Conservation (phyloP, 495 filamentous ascomycete genomes). For the Penicillium paxilli region DNA sequence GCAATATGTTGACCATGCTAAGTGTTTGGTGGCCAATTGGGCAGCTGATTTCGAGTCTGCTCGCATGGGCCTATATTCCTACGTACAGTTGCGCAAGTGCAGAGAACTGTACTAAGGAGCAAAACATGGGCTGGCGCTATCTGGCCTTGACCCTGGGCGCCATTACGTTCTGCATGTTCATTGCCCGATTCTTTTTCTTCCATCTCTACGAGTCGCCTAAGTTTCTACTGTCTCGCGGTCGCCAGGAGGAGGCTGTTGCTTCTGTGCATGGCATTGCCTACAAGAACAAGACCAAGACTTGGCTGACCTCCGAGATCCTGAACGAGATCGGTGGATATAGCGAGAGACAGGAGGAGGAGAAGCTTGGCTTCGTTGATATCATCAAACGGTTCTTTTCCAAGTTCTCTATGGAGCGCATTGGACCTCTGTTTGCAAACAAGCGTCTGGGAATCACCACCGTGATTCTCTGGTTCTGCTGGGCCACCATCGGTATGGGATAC, state of each 20-base stretch:
- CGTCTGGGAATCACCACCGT: constrained; percentile 47
- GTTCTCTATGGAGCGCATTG: constrained; percentile 55
- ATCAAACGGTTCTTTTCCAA: constrained; percentile 53
- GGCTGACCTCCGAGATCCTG: constrained; percentile 53
- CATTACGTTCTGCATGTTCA: constrained; percentile 68
- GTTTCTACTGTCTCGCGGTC: constrained; percentile 69
- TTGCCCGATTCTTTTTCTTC: constrained; percentile 73
- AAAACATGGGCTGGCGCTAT: constrained; percentile 86
- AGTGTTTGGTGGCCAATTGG: constrained; percentile 63
- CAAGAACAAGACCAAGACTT: constrained; percentile 52
- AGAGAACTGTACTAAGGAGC: constrained; percentile 52
- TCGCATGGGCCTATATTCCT: constrained; percentile 60
- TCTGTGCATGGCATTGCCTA: constrained; percentile 63
- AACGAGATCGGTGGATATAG: constrained; percentile 53
- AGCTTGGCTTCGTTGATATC: constrained; percentile 44
- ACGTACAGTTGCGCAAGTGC: constrained; percentile 48
- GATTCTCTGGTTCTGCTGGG: constrained; percentile 58
- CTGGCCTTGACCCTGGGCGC: constrained; percentile 69
- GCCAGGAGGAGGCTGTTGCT: constrained; percentile 70
- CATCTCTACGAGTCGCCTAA: constrained; percentile 82
- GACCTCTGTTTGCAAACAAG: constrained; percentile 53
- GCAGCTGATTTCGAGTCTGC: constrained; percentile 50
- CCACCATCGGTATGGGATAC: constrained; percentile 58
- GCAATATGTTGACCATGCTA: constrained; percentile 55
- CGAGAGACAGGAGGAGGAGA: constrained; percentile 31